Evolutionary conservation across 1,284 basidiomycete genomes (phyloP).

Genomic region (Moesziomyces antarcticus): DNA sequence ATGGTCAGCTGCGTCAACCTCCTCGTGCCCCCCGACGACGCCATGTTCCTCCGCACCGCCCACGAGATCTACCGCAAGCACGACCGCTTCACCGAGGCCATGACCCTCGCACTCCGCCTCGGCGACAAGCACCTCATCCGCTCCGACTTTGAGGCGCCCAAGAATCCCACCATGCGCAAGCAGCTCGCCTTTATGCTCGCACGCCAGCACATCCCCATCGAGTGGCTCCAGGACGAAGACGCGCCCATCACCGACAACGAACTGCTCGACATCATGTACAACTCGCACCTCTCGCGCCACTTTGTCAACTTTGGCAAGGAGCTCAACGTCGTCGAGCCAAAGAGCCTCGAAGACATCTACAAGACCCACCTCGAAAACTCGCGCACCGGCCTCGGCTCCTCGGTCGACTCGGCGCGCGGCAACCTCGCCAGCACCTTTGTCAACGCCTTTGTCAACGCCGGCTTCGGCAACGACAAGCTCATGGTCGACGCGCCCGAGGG

Average conservation of each 20-base stretch:
- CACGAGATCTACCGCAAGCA: slow-evolving; percentile 90
- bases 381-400: slow-evolving; percentile 64
- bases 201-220: slow-evolving; percentile 87
- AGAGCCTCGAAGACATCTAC: slow-evolving; percentile 95
- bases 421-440: slow-evolving; percentile 98
- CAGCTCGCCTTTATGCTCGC: slow-evolving; percentile 95
- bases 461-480: slow-evolving; percentile 98
- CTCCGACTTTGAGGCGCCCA: slow-evolving; percentile 65
- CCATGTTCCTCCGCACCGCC: slow-evolving; percentile 87
- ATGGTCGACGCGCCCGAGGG: slow-evolving; percentile 97
- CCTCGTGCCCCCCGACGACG: slow-evolving; percentile 91
- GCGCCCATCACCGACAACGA: slow-evolving; percentile 70
- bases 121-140: slow-evolving; percentile 82
- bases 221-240: slow-evolving; percentile 82
- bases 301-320: slow-evolving; percentile 96
- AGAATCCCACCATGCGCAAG: slow-evolving; percentile 78
- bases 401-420: slow-evolving; percentile 90
- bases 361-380: slow-evolving; percentile 91
- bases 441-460: slow-evolving; percentile 98
- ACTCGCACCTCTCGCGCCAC: slow-evolving; percentile 76
- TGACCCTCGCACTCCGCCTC: slow-evolving; percentile 86
- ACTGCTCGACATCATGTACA: slow-evolving; percentile 77
- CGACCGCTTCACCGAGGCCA: slow-evolving; percentile 89
- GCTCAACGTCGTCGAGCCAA: slow-evolving; percentile 87
- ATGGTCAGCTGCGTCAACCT: slow-evolving; percentile 94